phyloP scores from a whole-genome alignment of 208 protist species.

The Porcisia hertigi region DNA sequence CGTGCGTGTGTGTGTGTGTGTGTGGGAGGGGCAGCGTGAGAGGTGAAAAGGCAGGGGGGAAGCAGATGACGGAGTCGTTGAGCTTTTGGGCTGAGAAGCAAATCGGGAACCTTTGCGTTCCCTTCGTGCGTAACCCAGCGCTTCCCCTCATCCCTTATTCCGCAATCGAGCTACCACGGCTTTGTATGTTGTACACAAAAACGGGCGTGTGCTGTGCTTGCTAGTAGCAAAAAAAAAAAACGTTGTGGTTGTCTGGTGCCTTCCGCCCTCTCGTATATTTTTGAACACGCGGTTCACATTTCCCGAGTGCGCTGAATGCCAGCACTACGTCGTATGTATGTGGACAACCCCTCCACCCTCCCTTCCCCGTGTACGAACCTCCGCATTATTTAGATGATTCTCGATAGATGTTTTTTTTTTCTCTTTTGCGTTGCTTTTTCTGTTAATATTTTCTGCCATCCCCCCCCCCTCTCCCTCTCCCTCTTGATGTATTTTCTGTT shows the following conservation, averaged over 20 bases:
- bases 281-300: not conserved
- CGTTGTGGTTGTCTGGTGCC: too few species aligned
- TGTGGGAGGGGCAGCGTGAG: not conserved
- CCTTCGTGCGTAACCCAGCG: not conserved
- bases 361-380: not conserved
- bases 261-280: too few species aligned
- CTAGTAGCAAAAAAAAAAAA: too few species aligned
- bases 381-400: too few species aligned
- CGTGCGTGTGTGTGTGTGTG: not conserved
- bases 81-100: not conserved
- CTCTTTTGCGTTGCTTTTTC: constrained; percentile 3
- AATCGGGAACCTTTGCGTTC: not conserved
- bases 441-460: too few species aligned
- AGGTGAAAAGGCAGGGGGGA: not conserved
- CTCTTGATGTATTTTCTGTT: not conserved
- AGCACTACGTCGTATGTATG: not conserved
- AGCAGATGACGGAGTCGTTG: too few species aligned
- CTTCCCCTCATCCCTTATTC: not conserved
- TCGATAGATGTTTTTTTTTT: too few species aligned
- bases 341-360: not conserved
- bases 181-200: not conserved
- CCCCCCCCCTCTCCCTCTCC: not conserved
- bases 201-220: not conserved
- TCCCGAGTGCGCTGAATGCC: not conserved
- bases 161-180: not conserved